These are phyloP conservation scores for Typha latifolia DNA, from an alignment of 176 grass and related monocot species.

Conservation along the genomic window DNA sequence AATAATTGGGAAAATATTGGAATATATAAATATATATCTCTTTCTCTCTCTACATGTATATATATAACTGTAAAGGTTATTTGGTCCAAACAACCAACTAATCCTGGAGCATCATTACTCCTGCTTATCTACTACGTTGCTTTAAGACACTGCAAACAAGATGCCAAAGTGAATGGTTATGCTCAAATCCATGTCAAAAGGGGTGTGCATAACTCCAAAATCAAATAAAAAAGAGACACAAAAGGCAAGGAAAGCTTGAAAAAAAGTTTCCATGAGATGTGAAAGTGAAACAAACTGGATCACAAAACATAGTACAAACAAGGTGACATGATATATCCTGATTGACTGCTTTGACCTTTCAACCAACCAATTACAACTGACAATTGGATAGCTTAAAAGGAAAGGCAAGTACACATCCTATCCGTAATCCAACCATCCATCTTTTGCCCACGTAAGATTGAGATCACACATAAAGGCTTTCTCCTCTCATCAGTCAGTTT, in stretches of 20 bases:
- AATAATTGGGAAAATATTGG: too few species aligned
- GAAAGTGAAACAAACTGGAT: neutral
- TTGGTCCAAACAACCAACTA: neutral
- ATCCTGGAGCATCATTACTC: neutral
- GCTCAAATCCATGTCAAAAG: too few species aligned
- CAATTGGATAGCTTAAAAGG: neutral
- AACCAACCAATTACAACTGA: neutral
- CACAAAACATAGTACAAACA: neutral
- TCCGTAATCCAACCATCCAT: too few species aligned
- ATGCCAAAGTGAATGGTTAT: neutral
- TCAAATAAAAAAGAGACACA: neutral
- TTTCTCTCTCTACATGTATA: too few species aligned
- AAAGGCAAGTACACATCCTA: neutral
- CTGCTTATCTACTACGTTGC: neutral
- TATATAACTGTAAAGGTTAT: too few species aligned
- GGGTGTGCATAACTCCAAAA: too few species aligned
- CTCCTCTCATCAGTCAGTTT: conserved; percentile 9
- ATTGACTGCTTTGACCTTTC: neutral
- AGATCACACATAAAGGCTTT: too few species aligned
- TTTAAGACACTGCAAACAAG: conserved; percentile 1
- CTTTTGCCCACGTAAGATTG: too few species aligned
- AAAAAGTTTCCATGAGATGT: neutral
- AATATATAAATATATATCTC: too few species aligned
- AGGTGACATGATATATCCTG: neutral
- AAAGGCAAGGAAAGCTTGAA: neutral